Base-by-base conservation (phyloP, 116 monocot species). In the Iris pallida region DNA sequence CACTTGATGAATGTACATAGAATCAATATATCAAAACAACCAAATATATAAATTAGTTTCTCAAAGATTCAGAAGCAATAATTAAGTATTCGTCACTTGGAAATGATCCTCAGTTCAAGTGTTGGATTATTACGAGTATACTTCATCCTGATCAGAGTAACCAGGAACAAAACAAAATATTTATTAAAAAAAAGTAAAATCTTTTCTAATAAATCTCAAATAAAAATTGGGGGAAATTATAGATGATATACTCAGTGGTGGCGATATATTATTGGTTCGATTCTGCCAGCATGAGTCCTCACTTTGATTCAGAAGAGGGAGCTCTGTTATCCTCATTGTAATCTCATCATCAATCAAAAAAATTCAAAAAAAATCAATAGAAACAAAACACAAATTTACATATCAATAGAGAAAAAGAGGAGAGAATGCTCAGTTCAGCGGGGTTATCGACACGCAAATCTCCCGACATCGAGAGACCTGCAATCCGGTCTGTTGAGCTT, bases 401-500 rank as follows among this genome's bases (percentile, higher is more conserved):
- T 47, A 0, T 60, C n/a, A 8, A 61, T 11, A 5, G 63, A 55
- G 42, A 0, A 17, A 40, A 55, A 53, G 20, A 20, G 19, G 19
- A 51, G 79, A 19, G 70, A 83, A 52, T 59, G 88, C 88, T 88
- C 88, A 68, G 88, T 57, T 84, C 87, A 87, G 88, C 81, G 84
- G 88, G 83, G 6, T 61, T 44, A 45, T 88, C 88, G 88, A 70
- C 88, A 88, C 64, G 75, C 76, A 88, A 73, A 77, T 69, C 80
- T 60, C 77, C 78, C 65, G 5, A 68, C 4, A n/a, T 44, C 51
- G 73, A 75, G 60, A 76, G 79, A 73, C 81, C 81, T 81, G 79
- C 57, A 52, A 84, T 88, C 46, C 72, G 84, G 84, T 88, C 88
- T 88, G 88, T 88, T 88, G 88, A 88, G 88, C 88, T 81, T 88